These are phyloP conservation scores for Circinella minor DNA, from an alignment of 371 early-diverging fungal species.

Conservation along the genomic window DNA sequence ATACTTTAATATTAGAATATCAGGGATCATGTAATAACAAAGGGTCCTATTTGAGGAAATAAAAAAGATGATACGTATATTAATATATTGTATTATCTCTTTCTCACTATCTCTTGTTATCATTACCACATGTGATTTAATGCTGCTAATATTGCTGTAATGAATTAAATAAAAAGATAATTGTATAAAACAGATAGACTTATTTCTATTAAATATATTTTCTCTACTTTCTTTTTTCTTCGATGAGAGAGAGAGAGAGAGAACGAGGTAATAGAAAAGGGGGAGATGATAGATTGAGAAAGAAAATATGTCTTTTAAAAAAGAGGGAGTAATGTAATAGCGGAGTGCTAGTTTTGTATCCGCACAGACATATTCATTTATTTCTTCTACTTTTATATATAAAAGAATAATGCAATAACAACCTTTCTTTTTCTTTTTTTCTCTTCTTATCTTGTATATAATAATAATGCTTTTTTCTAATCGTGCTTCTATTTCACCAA, in stretches of 20 bases:
- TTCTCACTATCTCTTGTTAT: too few relatives aligned
- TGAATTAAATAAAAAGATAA: too few relatives aligned
- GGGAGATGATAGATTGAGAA: not conserved
- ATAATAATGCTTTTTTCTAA: slow-evolving; percentile 1
- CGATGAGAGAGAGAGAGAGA: not conserved
- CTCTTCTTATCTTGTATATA: not conserved
- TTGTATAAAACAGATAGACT: too few relatives aligned
- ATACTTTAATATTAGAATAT: not conserved
- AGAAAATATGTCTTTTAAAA: not conserved
- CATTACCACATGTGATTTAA: too few relatives aligned
- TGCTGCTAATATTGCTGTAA: too few relatives aligned
- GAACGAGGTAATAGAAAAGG: not conserved
- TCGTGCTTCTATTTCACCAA: not conserved
- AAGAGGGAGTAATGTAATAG: not conserved
- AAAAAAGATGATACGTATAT: not conserved
- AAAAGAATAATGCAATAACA: not conserved
- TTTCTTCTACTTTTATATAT: not conserved
- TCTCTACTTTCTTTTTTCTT: too few relatives aligned
- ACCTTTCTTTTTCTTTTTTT: not conserved
- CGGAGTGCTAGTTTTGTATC: slow-evolving; percentile 6
- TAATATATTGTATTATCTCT: too few relatives aligned
- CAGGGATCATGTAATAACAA: not conserved
- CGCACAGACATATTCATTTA: slow-evolving; percentile 3
- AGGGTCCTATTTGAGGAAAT: not conserved
- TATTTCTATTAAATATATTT: too few relatives aligned